Percentiles rank a stretch among this genome's conserved stretches.
phyloP scores from a whole-genome alignment of 225 moss, liverwort and hornwort species.

The Pseudoscleropodium purum region DNA sequence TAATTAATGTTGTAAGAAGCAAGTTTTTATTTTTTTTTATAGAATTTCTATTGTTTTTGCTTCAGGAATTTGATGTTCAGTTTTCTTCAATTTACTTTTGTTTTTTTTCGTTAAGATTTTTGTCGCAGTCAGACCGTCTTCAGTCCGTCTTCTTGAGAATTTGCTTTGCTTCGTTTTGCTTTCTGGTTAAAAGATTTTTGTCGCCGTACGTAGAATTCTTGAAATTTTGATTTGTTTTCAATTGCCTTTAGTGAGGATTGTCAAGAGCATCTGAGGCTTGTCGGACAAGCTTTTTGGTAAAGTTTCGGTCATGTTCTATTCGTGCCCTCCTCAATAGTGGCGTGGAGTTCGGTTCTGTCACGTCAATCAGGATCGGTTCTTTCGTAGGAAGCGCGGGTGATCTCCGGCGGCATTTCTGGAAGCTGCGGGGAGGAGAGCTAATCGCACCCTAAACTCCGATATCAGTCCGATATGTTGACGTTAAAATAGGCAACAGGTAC shows the following conservation, averaged over 20 bases:
- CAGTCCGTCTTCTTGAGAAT: background rate
- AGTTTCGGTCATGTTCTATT: background rate
- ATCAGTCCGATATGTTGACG: too few species aligned
- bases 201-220: background rate
- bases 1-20: background rate
- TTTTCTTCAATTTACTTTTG: background rate
- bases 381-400: background rate
- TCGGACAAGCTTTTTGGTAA: background rate
- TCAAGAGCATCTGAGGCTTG: background rate
- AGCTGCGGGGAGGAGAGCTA: background rate
- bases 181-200: background rate
- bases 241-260: background rate
- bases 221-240: background rate
- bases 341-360: background rate
- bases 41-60: too few species aligned
- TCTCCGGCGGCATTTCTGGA: background rate
- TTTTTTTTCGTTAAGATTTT: too few species aligned
- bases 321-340: background rate
- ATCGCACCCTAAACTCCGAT: too few species aligned
- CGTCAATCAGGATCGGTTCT: background rate
- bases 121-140: too few species aligned
- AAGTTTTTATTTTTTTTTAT: too few species aligned
- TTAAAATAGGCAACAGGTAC: too few species aligned
- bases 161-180: too few species aligned
- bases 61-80: background rate